phyloP scores from a whole-genome alignment of 78 protist species.

The Dictyostelium purpureum region DNA sequence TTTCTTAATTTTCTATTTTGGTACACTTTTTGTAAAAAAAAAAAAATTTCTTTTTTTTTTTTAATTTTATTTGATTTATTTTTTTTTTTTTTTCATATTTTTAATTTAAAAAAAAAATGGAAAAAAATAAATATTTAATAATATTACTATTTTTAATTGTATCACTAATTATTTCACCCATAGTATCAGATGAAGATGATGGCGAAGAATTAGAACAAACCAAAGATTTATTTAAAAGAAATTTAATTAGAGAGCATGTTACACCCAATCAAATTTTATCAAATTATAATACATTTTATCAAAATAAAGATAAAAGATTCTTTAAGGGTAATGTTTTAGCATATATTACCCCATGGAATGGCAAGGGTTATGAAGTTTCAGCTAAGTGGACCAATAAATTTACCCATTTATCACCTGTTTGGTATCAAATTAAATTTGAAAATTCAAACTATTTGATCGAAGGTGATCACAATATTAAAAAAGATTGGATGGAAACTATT shows the following conservation, averaged over 20 bases:
- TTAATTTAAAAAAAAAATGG: too few relatives aligned
- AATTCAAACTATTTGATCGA: neutral
- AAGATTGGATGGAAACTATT: slow-evolving; percentile 17
- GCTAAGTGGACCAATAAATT: slow-evolving; percentile 13
- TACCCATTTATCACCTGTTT: slow-evolving; percentile 56
- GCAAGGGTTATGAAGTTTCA: slow-evolving; percentile 22
- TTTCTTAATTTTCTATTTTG: too few relatives aligned
- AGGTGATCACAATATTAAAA: slow-evolving; percentile 39
- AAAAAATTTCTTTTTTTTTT: too few relatives aligned
- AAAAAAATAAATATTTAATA: too few relatives aligned
- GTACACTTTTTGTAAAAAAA: too few relatives aligned
- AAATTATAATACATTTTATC: neutral
- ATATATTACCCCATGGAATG: slow-evolving; percentile 65
- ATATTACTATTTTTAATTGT: too few relatives aligned
- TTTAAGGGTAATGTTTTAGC: slow-evolving; percentile 15
- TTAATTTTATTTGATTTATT: too few relatives aligned
- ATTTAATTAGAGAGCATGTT: slow-evolving; percentile 45
- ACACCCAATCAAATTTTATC: neutral
- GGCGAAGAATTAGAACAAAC: neutral
- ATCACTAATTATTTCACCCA: too few relatives aligned
- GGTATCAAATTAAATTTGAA: slow-evolving; percentile 26
- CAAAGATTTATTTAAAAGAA: slow-evolving; percentile 33
- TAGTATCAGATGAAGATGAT: neutral
- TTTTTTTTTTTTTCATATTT: too few relatives aligned
- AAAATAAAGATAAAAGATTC: neutral